A percentile compares a stretch with the other conserved stretches of the same genome.
Conservation (phyloP, 2,329 filamentous ascomycete genomes). For the Penicillium sp. region DNA sequence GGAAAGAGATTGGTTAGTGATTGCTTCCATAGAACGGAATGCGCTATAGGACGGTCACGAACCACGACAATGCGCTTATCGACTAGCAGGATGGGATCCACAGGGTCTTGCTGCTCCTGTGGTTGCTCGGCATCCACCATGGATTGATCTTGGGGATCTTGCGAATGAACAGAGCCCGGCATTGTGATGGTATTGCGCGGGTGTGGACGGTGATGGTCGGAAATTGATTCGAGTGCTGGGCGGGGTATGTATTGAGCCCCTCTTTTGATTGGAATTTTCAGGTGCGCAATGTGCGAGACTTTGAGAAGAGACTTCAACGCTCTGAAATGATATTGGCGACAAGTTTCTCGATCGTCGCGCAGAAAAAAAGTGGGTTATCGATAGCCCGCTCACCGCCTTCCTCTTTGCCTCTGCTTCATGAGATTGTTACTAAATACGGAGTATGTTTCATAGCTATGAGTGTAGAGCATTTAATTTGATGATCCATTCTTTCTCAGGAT, state of each 20-base stretch:
- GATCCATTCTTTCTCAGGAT: too few relatives aligned
- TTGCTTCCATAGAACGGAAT: too few relatives aligned
- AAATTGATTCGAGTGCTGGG: too few relatives aligned
- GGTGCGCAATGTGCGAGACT: too few relatives aligned
- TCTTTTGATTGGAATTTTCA: too few relatives aligned
- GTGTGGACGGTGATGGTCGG: not conserved
- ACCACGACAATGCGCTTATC: conserved; percentile 60
- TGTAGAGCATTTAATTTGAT: too few relatives aligned
- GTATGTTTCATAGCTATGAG: too few relatives aligned
- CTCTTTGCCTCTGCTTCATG: conserved; percentile 2
- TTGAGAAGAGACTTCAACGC: too few relatives aligned
- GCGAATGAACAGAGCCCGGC: conserved; percentile 37
- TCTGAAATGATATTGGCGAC: not conserved
- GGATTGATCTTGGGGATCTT: conserved; percentile 34
- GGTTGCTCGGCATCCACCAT: conserved; percentile 36
- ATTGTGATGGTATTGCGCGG: conserved; percentile 18
- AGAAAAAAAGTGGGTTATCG: conserved; percentile 28
- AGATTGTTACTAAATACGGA: too few relatives aligned
- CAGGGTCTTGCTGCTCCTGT: not conserved
- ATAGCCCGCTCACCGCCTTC: conserved; percentile 20
- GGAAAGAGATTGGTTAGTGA: too few relatives aligned
- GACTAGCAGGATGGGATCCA: conserved; percentile 23
- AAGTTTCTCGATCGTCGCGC: conserved; percentile 8
- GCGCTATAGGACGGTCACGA: too few relatives aligned
- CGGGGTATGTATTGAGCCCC: too few relatives aligned